Base-by-base conservation (phyloP, 2,329 filamentous ascomycete genomes). In the Curvularia spicifera region DNA sequence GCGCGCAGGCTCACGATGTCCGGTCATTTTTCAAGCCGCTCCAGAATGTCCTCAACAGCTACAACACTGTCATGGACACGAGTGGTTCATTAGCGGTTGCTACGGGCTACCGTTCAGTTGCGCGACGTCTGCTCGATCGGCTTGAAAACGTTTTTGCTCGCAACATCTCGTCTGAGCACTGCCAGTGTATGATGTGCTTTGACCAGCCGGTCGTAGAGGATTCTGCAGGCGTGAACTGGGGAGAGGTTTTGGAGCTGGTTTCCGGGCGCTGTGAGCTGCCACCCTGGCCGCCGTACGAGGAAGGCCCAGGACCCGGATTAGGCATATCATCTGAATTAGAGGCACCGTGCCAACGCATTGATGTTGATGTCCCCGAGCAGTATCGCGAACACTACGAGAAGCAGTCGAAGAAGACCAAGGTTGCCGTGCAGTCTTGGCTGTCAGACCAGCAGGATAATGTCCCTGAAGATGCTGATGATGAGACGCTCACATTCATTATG, bases 101-200 rank as follows among this genome's bases (percentile, higher is more conserved):
- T 15, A 98, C 94, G 0, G 95, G 95, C 5, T 97, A 98, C 76
- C 88, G 91, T 53, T 97, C 94, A 0, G 91, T 98, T n/a, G 95
- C 95, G 3, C 88, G 95, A 5, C 87, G 93, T 51, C 80, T 98
- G 24, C 84, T 98, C 5, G 94, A 99, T 77, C 87, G 95, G 37
- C 82, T 99, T 4, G 94, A 97, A 74, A 91, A 94, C 56, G 93
- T 99, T 8, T 98, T 99, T 77, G 93, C 93, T 2, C 85, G 95
- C 59, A 94, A 98, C 71, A 88, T 99, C 35, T 93, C 93, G 0
- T 88, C 88, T 0, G 88, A 97, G 70, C 87, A 89, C n/a, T 98
- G 94, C 74, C 81, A 83, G 43, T 98, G 94, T 75, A 82, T 95
- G 55, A 91, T 97, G 82, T 98, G 94, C 72, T 86, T 89, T 46